phyloP scores from a whole-genome alignment of 805 yeast genomes.

The Sporopachydermia lactativora region DNA sequence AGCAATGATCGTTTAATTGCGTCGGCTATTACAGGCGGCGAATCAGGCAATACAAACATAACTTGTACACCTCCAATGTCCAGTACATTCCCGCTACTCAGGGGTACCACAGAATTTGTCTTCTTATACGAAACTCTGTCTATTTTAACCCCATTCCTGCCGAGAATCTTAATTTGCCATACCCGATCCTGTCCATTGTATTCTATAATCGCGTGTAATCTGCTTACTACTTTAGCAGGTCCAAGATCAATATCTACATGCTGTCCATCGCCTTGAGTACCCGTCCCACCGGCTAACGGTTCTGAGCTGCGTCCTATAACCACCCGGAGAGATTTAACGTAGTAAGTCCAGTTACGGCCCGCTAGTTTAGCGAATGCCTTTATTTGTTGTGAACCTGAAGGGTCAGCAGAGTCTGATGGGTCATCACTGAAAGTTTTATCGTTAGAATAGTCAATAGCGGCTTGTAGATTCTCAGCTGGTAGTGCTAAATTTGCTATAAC shows the following conservation, averaged over 20 bases:
- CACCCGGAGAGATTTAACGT: conserved; percentile 64
- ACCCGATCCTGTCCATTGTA: conserved; percentile 60
- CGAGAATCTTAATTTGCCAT: conserved; percentile 78
- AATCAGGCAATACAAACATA: conserved; percentile 96
- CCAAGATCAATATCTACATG: conserved; percentile 78
- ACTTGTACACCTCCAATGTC: conserved; percentile 97
- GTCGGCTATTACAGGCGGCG: conserved; percentile 51
- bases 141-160: conserved; percentile 88
- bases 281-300: conserved; percentile 13
- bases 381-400: no score
- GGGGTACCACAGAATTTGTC: conserved; percentile 25
- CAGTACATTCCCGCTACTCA: conserved; percentile 77
- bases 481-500: conserved; percentile 55
- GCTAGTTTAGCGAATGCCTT: conserved; percentile 97
- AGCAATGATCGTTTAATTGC: background rate
- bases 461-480: conserved; percentile 69
- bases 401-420: conserved; percentile 26
- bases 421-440: conserved; percentile 33
- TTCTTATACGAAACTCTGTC: conserved; percentile 43
- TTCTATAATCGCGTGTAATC: conserved; percentile 76
- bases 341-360: conserved; percentile 86
- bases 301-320: conserved; percentile 78
- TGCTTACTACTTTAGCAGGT: conserved; percentile 92
- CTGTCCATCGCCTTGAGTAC: conserved; percentile 11
- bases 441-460: conserved; percentile 59